phyloP scores from a whole-genome alignment of 1,284 basidiomycete genomes.

The Papiliotrema terrestris region DNA sequence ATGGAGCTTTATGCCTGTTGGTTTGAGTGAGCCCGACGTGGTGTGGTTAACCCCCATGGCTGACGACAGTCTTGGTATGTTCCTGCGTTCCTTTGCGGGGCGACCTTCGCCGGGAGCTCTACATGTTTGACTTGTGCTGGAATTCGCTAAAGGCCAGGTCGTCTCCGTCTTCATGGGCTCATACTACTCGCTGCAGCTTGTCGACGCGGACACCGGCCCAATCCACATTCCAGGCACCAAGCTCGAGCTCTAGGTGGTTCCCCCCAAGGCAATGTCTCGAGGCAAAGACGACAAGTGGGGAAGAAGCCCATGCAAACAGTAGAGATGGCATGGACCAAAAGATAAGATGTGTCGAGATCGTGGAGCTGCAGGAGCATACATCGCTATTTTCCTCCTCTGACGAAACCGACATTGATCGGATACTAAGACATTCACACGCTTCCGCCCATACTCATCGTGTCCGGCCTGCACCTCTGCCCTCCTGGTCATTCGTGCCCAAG shows the following conservation, averaged over 20 bases:
- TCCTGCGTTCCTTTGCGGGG: neutral
- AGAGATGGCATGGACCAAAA: too few species aligned
- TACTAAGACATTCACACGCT: neutral
- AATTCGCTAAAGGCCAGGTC: neutral
- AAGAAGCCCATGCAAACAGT: too few species aligned
- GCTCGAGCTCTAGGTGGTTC: too few species aligned
- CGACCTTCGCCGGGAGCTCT: neutral
- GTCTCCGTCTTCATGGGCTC: neutral
- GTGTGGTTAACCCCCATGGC: neutral
- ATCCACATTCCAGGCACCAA: too few species aligned
- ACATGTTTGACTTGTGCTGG: neutral
- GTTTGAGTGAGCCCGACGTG: neutral
- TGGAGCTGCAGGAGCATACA: too few species aligned
- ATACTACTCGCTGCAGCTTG: neutral
- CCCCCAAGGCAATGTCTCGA: too few species aligned
- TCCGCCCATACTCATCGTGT: constrained; percentile 4
- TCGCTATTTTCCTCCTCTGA: neutral
- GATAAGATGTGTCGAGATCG: too few species aligned
- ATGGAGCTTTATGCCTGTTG: neutral
- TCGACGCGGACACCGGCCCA: too few species aligned
- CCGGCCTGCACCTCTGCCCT: constrained; percentile 1
- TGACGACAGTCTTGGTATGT: neutral
- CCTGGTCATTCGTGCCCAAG: constrained; percentile 16
- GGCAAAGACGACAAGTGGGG: too few species aligned
- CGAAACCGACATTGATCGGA: neutral